Conservation (phyloP, 495 filamentous ascomycete species). For the Xylaria intraflava region DNA sequence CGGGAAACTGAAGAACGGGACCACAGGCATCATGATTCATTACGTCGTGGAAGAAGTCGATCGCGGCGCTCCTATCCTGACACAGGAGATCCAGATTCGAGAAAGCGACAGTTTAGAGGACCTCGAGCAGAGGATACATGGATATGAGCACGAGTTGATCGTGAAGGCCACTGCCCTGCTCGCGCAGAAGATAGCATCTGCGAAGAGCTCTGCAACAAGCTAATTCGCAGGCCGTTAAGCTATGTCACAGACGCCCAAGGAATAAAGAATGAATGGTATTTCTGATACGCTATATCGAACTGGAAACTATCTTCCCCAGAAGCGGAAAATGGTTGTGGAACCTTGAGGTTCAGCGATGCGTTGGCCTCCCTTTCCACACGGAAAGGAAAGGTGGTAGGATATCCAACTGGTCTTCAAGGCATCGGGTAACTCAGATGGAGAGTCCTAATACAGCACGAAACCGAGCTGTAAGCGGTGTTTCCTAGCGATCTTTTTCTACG, state of each 20-base stretch:
- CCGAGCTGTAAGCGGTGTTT: background rate
- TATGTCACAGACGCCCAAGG: background rate
- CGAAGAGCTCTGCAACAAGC: slow-evolving; percentile 35
- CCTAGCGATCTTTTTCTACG: background rate
- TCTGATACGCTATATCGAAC: background rate
- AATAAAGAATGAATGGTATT: background rate
- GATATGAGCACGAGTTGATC: slow-evolving; percentile 61
- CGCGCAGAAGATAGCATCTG: slow-evolving; percentile 39
- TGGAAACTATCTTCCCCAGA: background rate
- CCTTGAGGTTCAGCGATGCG: background rate
- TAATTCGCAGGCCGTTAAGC: slow-evolving; percentile 9
- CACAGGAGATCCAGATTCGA: slow-evolving; percentile 61
- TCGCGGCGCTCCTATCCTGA: slow-evolving; percentile 67
- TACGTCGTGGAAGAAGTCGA: slow-evolving; percentile 82
- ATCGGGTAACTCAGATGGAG: background rate
- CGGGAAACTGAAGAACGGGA: slow-evolving; percentile 57
- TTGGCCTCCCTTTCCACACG: background rate
- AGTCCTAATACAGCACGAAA: background rate
- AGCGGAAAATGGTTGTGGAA: background rate
- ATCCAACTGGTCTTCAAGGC: background rate
- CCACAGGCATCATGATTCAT: slow-evolving; percentile 91
- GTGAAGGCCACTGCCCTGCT: slow-evolving; percentile 57
- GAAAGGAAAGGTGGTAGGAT: background rate
- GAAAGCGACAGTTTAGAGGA: slow-evolving; percentile 59
- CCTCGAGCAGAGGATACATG: slow-evolving; percentile 65